Evolutionary conservation across 2,329 filamentous ascomycete species (phyloP).

Genomic region (Xylariales sp.): DNA sequence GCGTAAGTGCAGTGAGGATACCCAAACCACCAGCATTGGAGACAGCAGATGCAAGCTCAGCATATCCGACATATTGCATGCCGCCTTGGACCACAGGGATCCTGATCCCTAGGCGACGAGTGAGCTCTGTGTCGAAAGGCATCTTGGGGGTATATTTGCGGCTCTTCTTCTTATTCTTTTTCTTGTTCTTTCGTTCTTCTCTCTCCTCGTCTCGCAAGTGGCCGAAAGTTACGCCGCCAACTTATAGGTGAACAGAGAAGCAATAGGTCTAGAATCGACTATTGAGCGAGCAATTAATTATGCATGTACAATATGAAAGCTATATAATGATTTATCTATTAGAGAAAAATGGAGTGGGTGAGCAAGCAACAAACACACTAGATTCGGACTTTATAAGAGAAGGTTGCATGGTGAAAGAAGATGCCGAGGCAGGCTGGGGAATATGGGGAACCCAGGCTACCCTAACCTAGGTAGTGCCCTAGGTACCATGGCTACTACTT

Average conservation of each 20-base stretch:
- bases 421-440: constrained; percentile 37
- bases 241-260: neutral
- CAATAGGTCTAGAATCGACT: neutral
- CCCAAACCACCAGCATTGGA: constrained; percentile 86
- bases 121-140: constrained; percentile 69
- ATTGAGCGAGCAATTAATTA: neutral
- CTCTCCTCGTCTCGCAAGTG: neutral
- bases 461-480: too few species aligned
- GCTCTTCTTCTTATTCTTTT: neutral
- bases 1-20: constrained; percentile 88
- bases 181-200: neutral
- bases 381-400: constrained; percentile 13
- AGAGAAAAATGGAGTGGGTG: neutral
- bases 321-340: constrained; percentile 1
- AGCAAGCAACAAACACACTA: neutral
- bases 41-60: constrained; percentile 80
- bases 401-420: neutral
- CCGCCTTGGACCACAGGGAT: constrained; percentile 85
- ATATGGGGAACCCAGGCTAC: constrained; percentile 20
- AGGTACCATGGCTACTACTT: neutral
- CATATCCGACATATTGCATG: constrained; percentile 88
- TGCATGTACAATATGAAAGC: neutral
- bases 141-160: constrained; percentile 52
- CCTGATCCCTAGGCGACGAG: constrained; percentile 67
- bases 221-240: neutral